These are phyloP conservation scores for Polytolypa hystricis DNA, from an alignment of 2,329 filamentous ascomycete species.

Conservation along the genomic window DNA sequence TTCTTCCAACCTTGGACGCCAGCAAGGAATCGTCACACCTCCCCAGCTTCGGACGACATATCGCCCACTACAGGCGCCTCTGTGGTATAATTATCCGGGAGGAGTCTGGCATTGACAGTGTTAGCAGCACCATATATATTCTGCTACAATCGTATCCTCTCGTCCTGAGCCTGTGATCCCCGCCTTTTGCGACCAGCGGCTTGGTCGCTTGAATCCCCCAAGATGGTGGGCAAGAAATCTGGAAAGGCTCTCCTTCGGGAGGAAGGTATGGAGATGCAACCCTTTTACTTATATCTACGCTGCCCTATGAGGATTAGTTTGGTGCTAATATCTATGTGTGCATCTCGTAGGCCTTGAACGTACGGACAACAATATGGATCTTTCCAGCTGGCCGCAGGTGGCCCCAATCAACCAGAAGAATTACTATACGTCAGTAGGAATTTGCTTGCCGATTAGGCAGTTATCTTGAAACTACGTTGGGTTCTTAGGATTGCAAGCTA, in stretches of 20 bases:
- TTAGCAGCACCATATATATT: too few relatives aligned
- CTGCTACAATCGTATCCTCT: too few relatives aligned
- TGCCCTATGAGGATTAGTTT: neutral
- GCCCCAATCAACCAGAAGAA: conserved; percentile 98
- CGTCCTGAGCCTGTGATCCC: too few relatives aligned
- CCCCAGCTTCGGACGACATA: too few relatives aligned
- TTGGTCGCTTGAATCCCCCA: too few relatives aligned
- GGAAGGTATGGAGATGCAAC: conserved; percentile 38
- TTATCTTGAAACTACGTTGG: neutral
- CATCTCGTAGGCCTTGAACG: conserved; percentile 64
- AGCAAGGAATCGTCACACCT: too few relatives aligned
- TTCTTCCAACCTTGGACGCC: too few relatives aligned
- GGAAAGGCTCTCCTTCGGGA: conserved; percentile 51
- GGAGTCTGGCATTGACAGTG: too few relatives aligned
- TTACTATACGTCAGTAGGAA: conserved; percentile 91
- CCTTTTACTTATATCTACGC: neutral
- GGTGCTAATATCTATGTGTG: conserved; percentile 4
- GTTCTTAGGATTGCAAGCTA: neutral
- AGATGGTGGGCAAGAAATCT: conserved; percentile 57
- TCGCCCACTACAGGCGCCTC: too few relatives aligned
- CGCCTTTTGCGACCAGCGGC: too few relatives aligned
- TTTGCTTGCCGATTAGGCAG: too few relatives aligned
- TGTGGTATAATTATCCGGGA: too few relatives aligned
- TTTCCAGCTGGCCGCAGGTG: conserved; percentile 86
- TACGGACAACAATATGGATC: conserved; percentile 96